A percentile compares a stretch with the other conserved stretches of the same genome.
Conservation (phyloP, 2,329 filamentous ascomycete genomes). For the Apiospora pterosperma region DNA sequence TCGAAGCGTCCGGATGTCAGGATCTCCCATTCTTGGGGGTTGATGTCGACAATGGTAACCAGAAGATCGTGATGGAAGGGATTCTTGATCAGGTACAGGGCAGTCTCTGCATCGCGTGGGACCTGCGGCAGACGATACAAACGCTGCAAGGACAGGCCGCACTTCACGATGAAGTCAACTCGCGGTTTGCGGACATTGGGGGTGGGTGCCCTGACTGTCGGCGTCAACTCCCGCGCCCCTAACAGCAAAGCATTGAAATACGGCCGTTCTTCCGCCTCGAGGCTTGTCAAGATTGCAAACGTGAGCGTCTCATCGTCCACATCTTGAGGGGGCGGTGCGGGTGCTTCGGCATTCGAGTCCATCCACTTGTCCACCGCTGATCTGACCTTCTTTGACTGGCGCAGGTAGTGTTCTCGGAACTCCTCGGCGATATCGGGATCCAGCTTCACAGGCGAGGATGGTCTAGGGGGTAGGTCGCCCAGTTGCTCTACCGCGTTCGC, state of each 20-base stretch:
- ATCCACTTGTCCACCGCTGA: constrained; percentile 91
- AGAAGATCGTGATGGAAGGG: constrained; percentile 80
- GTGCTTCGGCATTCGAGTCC: constrained; percentile 70
- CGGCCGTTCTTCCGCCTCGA: constrained; percentile 71
- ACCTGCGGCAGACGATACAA: constrained; percentile 71
- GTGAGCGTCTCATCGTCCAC: constrained; percentile 91
- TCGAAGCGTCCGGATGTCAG: constrained; percentile 91
- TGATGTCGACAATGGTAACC: constrained; percentile 83
- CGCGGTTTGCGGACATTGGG: constrained; percentile 57
- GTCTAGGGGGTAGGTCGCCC: constrained; percentile 56
- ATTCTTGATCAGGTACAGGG: constrained; percentile 82
- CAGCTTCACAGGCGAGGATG: constrained; percentile 66
- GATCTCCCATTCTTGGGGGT: constrained; percentile 93
- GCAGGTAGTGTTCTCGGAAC: constrained; percentile 86
- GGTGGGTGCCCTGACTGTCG: constrained; percentile 62
- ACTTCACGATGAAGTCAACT: constrained; percentile 72
- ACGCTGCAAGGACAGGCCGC: constrained; percentile 75
- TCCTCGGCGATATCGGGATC: constrained; percentile 94
- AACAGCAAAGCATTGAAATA: constrained; percentile 79
- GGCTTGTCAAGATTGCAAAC: constrained; percentile 88
- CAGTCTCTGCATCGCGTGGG: constrained; percentile 82
- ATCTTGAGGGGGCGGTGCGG: constrained; percentile 75
- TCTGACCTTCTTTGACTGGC: constrained; percentile 88
- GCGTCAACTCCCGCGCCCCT: constrained; percentile 54
- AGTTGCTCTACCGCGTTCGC: constrained; percentile 59